These are phyloP conservation scores for Diophrys appendiculata DNA, from an alignment of 73 alveolate genomes.

Conservation along the genomic window DNA sequence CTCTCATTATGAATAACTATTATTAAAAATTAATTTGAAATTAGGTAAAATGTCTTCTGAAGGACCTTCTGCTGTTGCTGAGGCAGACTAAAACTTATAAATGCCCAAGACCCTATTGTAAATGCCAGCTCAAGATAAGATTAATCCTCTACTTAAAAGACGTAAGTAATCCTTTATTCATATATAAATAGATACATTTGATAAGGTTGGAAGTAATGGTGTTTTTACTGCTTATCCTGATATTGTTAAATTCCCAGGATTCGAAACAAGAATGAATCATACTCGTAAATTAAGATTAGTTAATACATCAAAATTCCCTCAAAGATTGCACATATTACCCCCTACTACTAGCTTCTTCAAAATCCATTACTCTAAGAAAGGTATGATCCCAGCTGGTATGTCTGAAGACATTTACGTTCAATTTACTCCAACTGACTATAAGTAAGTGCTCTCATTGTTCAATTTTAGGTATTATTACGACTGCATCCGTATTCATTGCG, in stretches of 20 bases:
- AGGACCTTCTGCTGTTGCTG: no score
- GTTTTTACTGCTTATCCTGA: conserved; percentile 87
- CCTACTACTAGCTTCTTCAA: conserved; percentile 88
- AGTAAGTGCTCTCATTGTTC: no score
- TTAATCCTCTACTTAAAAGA: conserved; percentile 15
- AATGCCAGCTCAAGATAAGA: no score
- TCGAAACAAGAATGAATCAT: conserved; percentile 83
- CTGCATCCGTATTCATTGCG: conserved; percentile 90
- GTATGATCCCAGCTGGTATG: conserved; percentile 92
- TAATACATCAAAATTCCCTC: conserved; percentile 86
- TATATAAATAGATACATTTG: no score
- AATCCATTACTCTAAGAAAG: conserved; percentile 88
- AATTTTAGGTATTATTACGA: conserved; percentile 96
- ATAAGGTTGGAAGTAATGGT: conserved; percentile 86
- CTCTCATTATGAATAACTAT: no score
- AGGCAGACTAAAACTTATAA: no score
- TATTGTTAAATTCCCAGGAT: conserved; percentile 92
- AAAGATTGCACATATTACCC: conserved; percentile 92
- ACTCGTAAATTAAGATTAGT: conserved; percentile 82
- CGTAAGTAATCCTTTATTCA: no score
- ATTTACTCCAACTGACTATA: conserved; percentile 92
- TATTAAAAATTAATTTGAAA: conserved; percentile 3
- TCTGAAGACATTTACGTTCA: conserved; percentile 87
- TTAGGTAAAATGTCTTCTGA: no score
- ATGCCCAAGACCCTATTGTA: no score